Conservation (phyloP, 306 rosid genomes). For the Prunus mira region DNA sequence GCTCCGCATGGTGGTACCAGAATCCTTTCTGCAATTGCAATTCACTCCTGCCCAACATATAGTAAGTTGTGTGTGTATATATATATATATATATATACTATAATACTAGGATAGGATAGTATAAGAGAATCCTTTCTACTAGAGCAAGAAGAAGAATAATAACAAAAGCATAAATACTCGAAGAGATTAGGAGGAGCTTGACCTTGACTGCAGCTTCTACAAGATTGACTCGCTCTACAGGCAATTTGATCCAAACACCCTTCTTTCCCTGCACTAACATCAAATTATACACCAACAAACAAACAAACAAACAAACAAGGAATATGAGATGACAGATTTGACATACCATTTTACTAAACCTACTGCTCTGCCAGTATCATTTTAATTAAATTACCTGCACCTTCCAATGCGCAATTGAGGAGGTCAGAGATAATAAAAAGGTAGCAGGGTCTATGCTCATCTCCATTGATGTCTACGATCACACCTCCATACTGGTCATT, state of each 20-base stretch:
- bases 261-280: constrained; percentile 53
- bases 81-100: not conserved
- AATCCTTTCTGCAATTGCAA: constrained; percentile 61
- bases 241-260: constrained; percentile 72
- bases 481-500: constrained; percentile 11
- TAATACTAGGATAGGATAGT: no score
- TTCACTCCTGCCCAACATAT: not conserved
- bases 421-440: not conserved
- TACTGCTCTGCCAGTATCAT: no score
- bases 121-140: no score
- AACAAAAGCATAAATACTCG: not conserved
- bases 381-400: not conserved
- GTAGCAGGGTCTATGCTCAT: not conserved
- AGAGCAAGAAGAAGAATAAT: not conserved
- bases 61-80: not conserved
- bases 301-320: no score
- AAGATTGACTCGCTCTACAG: constrained; percentile 55
- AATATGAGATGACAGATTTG: no score
- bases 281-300: not conserved
- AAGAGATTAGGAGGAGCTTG: constrained; percentile 1
- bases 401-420: constrained; percentile 10
- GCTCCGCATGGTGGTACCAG: constrained; percentile 91
- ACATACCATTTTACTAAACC: no score
- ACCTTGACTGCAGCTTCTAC: constrained; percentile 67
- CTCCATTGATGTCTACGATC: not conserved